Conservation (phyloP, 208 protist species). For the Sergeia podlipaevii region DNA sequence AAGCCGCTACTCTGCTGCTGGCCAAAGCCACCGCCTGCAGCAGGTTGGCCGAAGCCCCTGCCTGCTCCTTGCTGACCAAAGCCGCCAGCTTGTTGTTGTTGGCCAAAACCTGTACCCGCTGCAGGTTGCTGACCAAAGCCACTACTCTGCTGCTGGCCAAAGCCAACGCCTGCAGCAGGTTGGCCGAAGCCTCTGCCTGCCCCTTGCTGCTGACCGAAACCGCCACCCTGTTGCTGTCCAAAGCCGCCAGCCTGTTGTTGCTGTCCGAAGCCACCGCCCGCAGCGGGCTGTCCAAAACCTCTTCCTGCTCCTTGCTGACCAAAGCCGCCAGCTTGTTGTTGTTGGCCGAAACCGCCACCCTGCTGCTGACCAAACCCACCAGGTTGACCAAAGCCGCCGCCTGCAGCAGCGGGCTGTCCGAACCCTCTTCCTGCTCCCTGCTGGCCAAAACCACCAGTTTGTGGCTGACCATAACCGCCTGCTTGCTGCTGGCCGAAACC, state of each 20-base stretch:
- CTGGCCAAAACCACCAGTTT: constrained; percentile 9
- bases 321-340: constrained; percentile 3
- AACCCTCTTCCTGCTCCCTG: neutral
- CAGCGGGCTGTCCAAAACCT: constrained; percentile 7
- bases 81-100: constrained; percentile 20
- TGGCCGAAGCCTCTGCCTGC: constrained; percentile 10
- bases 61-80: constrained; percentile 25
- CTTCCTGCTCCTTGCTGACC: constrained; percentile 2
- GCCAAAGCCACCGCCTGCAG: constrained; percentile 16
- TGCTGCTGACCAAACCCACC: neutral
- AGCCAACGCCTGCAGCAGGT: constrained; percentile 13
- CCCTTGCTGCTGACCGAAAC: constrained; percentile 18
- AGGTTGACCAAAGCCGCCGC: constrained; percentile 9
- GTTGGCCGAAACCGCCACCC: constrained; percentile 22
- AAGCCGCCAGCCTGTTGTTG: constrained; percentile 2
- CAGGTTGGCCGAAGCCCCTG: constrained; percentile 1
- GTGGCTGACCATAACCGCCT: constrained; percentile 10
- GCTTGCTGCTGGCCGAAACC: constrained; percentile 3
- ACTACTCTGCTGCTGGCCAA: constrained; percentile 14
- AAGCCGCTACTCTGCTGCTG: constrained; percentile 24
- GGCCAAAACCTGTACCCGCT: constrained; percentile 13
- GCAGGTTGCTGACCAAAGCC: constrained; percentile 29
- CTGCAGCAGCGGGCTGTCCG: constrained; percentile 2
- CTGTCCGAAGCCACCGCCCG: neutral
- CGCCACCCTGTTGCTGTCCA: neutral